Conservation (phyloP, 2,329 filamentous ascomycete species). For the Penicillium sp. region DNA sequence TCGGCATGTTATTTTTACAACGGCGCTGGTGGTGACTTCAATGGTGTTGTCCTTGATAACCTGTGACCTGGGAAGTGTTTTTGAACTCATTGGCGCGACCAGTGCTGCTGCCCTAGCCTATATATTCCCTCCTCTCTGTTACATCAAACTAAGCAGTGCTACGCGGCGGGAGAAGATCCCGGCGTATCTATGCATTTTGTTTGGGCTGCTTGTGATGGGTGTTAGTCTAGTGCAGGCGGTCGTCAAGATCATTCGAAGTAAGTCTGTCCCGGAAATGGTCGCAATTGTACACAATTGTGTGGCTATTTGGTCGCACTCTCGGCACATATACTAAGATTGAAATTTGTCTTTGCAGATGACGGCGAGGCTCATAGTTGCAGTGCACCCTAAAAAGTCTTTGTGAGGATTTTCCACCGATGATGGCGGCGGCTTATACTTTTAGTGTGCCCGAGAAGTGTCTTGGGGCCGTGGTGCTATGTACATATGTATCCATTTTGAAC, state of each 20-base stretch:
- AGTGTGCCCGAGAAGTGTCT: not conserved
- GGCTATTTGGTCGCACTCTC: not conserved
- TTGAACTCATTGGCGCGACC: slow-evolving; percentile 93
- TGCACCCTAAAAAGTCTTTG: not conserved
- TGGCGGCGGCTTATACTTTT: not conserved
- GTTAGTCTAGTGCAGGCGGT: slow-evolving; percentile 75
- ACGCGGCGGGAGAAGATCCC: slow-evolving; percentile 72
- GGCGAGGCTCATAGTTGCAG: slow-evolving; percentile 6
- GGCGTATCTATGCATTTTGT: slow-evolving; percentile 67
- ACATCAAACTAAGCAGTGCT: slow-evolving; percentile 82
- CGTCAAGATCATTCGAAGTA: slow-evolving; percentile 59
- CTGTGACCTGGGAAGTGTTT: slow-evolving; percentile 90
- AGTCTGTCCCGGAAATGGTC: slow-evolving; percentile 11
- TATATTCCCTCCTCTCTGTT: slow-evolving; percentile 91
- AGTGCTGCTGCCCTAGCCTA: slow-evolving; percentile 93
- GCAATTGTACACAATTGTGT: not conserved
- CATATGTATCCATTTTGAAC: not conserved
- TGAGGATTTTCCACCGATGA: not conserved
- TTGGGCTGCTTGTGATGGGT: slow-evolving; percentile 76
- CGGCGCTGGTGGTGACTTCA: slow-evolving; percentile 73
- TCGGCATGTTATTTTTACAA: slow-evolving; percentile 83
- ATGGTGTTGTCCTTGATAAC: slow-evolving; percentile 78
- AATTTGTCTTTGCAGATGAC: not conserved
- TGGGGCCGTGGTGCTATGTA: not conserved
- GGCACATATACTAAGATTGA: slow-evolving; percentile 33